Percentiles rank a stretch among this genome's conserved stretches.
Conservation (phyloP, 176 grass and related monocot genomes). For the Carex cristatella region DNA sequence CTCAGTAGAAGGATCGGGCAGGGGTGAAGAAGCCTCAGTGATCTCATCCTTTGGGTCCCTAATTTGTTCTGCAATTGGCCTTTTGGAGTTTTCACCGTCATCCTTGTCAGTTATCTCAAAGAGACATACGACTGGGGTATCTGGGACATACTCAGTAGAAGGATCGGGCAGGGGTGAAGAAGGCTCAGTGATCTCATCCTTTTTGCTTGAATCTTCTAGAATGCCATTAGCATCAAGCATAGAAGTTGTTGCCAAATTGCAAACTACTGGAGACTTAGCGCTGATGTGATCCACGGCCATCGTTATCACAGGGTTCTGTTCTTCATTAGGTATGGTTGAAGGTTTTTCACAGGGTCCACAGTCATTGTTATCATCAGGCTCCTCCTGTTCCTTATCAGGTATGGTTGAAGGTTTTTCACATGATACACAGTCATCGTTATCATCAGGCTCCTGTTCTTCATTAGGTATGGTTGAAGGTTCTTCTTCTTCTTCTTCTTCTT, state of each 20-base stretch:
- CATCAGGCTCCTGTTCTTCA: constrained; percentile 4
- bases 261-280: not conserved
- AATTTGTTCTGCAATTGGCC: not conserved
- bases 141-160: constrained; percentile 20
- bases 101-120: constrained; percentile 5
- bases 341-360: not conserved
- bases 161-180: constrained; percentile 6
- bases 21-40: too few species aligned
- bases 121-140: constrained; percentile 24
- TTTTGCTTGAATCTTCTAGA: not conserved
- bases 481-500: constrained; percentile 9
- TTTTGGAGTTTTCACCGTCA: constrained; percentile 14
- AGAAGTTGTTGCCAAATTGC: not conserved
- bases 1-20: not conserved
- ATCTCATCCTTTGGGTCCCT: not conserved
- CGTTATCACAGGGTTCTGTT: too few species aligned
- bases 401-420: not conserved
- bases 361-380: too few species aligned
- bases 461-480: not conserved
- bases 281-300: not conserved
- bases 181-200: not conserved
- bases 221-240: not conserved
- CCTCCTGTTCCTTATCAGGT: too few species aligned
- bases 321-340: too few species aligned
- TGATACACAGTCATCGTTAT: not conserved